A percentile compares a stretch with the other conserved stretches of the same genome.
Conservation (phyloP, 805 yeast species). For the Ogataea corticis region DNA sequence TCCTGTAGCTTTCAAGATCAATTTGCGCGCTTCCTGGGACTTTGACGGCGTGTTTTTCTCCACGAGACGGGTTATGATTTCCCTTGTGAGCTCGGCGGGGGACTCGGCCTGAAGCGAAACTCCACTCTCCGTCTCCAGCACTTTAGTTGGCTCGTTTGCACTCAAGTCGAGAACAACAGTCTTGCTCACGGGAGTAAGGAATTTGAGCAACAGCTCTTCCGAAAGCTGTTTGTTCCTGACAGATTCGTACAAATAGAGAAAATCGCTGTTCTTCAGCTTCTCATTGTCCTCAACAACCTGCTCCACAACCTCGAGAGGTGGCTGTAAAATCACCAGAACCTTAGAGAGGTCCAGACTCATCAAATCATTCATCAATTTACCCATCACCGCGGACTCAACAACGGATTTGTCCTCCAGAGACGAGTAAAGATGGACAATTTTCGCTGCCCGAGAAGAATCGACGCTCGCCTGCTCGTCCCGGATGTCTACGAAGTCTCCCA, state of each 20-base stretch:
- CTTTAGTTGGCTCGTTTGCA: conserved; percentile 15
- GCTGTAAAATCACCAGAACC: conserved; percentile 15
- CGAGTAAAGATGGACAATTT: conserved; percentile 17
- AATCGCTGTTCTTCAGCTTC: conserved; percentile 21
- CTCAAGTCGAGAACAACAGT: conserved; percentile 10
- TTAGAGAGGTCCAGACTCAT: conserved; percentile 21
- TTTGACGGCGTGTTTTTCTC: conserved; percentile 18
- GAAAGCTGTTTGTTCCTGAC: conserved; percentile 5
- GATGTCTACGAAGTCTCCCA: conserved; percentile 6
- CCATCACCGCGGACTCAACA: conserved; percentile 10
- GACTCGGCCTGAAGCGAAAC: neutral
- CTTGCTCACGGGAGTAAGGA: conserved; percentile 25
- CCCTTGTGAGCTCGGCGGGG: neutral
- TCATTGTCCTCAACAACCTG: conserved; percentile 5
- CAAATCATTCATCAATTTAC: conserved; percentile 18
- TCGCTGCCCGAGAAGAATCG: conserved; percentile 11
- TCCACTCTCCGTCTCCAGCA: conserved; percentile 2
- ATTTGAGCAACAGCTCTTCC: neutral
- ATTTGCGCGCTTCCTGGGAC: conserved; percentile 11
- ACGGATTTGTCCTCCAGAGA: conserved; percentile 14
- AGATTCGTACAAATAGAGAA: conserved; percentile 22
- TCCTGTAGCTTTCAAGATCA: conserved; percentile 25
- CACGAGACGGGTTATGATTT: conserved; percentile 18
- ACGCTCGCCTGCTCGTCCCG: conserved; percentile 21
- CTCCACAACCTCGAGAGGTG: conserved; percentile 16